phyloP scores from a whole-genome alignment of 2,329 filamentous ascomycete genomes.

The Arachnomyces sp. region DNA sequence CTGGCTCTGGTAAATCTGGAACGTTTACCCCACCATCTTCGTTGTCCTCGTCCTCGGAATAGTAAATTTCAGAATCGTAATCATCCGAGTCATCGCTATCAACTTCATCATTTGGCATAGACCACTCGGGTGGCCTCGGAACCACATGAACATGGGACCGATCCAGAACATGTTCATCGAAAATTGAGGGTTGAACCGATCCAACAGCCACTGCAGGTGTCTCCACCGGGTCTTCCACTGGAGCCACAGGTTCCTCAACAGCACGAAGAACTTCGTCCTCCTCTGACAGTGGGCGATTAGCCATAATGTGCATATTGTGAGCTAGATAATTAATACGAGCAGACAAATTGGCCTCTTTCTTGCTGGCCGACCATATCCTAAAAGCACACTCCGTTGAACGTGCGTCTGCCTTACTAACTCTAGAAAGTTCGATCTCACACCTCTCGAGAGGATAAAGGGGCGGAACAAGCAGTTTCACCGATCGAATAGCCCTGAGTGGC shows the following conservation, averaged over 20 bases:
- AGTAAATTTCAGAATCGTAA: conserved; percentile 37
- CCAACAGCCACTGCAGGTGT: conserved; percentile 10
- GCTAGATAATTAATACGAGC: conserved; percentile 67
- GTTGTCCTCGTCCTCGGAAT: conserved; percentile 30
- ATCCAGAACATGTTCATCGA: conserved; percentile 29
- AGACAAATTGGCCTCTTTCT: conserved; percentile 53
- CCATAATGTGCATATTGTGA: conserved; percentile 61
- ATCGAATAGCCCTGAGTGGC: conserved; percentile 53
- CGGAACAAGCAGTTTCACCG: conserved; percentile 61
- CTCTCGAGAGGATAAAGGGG: conserved; percentile 62
- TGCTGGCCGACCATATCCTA: conserved; percentile 19
- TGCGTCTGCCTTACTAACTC: conserved; percentile 52
- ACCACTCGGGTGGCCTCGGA: conserved; percentile 70
- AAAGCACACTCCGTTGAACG: conserved; percentile 60
- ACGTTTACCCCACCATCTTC: conserved; percentile 31
- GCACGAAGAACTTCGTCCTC: not conserved
- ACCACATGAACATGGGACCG: conserved; percentile 63
- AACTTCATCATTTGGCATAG: conserved; percentile 24
- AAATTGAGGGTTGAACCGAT: conserved; percentile 1
- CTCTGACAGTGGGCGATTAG: conserved; percentile 42
- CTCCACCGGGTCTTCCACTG: conserved; percentile 9
- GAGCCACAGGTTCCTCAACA: not conserved
- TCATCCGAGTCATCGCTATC: conserved; percentile 32
- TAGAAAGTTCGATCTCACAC: conserved; percentile 57
- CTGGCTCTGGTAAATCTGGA: conserved; percentile 34